phyloP scores from a whole-genome alignment of 2,329 filamentous ascomycete genomes.

The Pseudogymnoascus sp. region DNA sequence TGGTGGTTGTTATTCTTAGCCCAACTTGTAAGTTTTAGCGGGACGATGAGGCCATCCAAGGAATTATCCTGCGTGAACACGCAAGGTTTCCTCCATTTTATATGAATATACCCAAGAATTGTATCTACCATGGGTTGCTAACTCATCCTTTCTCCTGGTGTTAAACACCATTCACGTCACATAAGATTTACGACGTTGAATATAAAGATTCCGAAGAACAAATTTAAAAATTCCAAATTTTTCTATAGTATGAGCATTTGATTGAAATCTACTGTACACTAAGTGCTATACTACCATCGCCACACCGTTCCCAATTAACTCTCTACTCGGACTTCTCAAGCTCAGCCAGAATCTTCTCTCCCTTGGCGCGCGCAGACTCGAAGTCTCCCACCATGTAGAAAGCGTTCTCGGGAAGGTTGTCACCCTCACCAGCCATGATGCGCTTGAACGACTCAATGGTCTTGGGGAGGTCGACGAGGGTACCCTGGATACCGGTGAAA shows the following conservation, averaged over 20 bases:
- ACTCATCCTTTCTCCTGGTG: too few species aligned
- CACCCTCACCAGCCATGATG: slow-evolving; percentile 84
- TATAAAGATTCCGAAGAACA: background rate
- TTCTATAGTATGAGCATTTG: slow-evolving; percentile 10
- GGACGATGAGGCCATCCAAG: background rate
- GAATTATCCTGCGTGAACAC: background rate
- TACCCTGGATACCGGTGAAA: slow-evolving; percentile 92
- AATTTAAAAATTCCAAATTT: slow-evolving; percentile 7
- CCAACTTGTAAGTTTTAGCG: background rate
- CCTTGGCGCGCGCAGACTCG: slow-evolving; percentile 86
- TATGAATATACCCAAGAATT: background rate
- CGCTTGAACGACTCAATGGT: slow-evolving; percentile 97
- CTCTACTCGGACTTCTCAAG: slow-evolving; percentile 51
- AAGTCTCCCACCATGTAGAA: slow-evolving; percentile 97
- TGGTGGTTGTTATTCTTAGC: background rate
- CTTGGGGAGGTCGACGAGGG: slow-evolving; percentile 96
- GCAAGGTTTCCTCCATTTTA: background rate
- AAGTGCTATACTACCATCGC: slow-evolving; percentile 9
- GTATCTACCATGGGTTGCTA: background rate
- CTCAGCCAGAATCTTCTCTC: slow-evolving; percentile 99
- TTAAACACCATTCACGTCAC: background rate
- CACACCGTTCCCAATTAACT: slow-evolving; percentile 9
- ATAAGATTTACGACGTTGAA: background rate
- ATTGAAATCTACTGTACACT: slow-evolving; percentile 10
- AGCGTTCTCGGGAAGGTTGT: slow-evolving; percentile 86